These are phyloP conservation scores for Casuarina glauca DNA, from an alignment of 306 rosid genomes.

Conservation along the genomic window DNA sequence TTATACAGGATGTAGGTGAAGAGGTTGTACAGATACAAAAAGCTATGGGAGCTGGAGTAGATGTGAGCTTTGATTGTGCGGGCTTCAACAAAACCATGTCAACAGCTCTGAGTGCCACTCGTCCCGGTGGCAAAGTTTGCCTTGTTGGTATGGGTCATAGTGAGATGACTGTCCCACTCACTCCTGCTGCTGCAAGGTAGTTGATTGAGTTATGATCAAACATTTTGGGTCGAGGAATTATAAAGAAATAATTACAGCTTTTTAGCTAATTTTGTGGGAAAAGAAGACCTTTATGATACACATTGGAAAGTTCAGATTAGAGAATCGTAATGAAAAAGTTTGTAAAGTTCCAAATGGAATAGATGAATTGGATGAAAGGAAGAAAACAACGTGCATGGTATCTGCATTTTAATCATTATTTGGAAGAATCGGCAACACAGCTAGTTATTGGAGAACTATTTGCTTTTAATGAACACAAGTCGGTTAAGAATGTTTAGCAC, in stretches of 20 bases:
- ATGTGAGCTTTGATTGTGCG: conserved; percentile 81
- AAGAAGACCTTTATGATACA: neutral
- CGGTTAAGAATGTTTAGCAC: neutral
- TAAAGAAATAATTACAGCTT: neutral
- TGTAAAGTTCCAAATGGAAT: neutral
- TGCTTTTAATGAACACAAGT: neutral
- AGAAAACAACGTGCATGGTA: neutral
- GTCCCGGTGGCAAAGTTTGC: conserved; percentile 85
- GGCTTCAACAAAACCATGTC: conserved; percentile 90
- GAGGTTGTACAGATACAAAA: conserved; percentile 59
- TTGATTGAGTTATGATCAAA: neutral
- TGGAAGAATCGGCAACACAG: neutral
- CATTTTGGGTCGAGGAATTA: conserved; percentile 2
- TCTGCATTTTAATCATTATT: neutral
- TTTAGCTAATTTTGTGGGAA: neutral
- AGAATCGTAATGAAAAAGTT: neutral
- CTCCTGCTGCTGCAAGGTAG: conserved; percentile 82
- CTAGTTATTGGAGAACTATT: neutral
- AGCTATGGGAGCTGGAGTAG: conserved; percentile 57
- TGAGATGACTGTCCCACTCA: conserved; percentile 82
- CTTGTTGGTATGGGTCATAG: conserved; percentile 82
- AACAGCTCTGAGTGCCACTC: conserved; percentile 72
- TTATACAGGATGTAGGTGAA: conserved; percentile 59
- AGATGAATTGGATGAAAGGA: neutral
- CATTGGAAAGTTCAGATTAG: neutral